Evolutionary conservation across 257 asterid genomes (phyloP).

Genomic region (Oldenlandia corymbosa): DNA sequence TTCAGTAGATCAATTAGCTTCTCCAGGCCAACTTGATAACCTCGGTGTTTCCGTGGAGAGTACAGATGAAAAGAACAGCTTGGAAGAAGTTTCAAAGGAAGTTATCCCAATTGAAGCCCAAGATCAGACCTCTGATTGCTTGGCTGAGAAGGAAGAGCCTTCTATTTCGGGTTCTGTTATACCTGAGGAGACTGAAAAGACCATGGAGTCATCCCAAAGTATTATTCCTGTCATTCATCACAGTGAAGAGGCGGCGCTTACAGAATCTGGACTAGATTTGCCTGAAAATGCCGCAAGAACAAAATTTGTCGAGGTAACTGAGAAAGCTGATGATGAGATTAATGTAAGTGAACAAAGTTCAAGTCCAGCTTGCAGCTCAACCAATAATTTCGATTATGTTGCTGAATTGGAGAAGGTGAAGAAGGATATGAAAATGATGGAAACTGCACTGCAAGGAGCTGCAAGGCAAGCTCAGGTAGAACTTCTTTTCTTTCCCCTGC

Average conservation of each 20-base stretch:
- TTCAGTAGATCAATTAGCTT: slow-evolving; percentile 31
- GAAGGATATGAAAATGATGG: slow-evolving; percentile 93
- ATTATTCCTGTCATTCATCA: slow-evolving; percentile 30
- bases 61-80: slow-evolving; percentile 26
- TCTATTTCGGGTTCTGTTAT: slow-evolving; percentile 36
- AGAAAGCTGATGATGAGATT: slow-evolving; percentile 27
- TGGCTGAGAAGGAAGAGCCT: slow-evolving; percentile 35
- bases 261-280: slow-evolving; percentile 29
- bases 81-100: slow-evolving; percentile 28
- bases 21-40: slow-evolving; percentile 22
- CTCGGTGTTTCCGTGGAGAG: slow-evolving; percentile 32
- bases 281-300: slow-evolving; percentile 30
- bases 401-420: slow-evolving; percentile 69
- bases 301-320: slow-evolving; percentile 33
- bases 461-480: slow-evolving; percentile 97
- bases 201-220: slow-evolving; percentile 37
- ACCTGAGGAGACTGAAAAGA: slow-evolving; percentile 30
- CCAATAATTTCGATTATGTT: slow-evolving; percentile 35
- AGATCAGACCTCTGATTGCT: slow-evolving; percentile 31
- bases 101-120: slow-evolving; percentile 32
- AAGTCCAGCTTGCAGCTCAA: slow-evolving; percentile 39
- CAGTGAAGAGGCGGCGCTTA: slow-evolving; percentile 30
- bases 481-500: neutral
- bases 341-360: slow-evolving; percentile 28
- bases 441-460: slow-evolving; percentile 88